phyloP scores from a whole-genome alignment of 257 asterid genomes.

The Catharanthus roseus region DNA sequence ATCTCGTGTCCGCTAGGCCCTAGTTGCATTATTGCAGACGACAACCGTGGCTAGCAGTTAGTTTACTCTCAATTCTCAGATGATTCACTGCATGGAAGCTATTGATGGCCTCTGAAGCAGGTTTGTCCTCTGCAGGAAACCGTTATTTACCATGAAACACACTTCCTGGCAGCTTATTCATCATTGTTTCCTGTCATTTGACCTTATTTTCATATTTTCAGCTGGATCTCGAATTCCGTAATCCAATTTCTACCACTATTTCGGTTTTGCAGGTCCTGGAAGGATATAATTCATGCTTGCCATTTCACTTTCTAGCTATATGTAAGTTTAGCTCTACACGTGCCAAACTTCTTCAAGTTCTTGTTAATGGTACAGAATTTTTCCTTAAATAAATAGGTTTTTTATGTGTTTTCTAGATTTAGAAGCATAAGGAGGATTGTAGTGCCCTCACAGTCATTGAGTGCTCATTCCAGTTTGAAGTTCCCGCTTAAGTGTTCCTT shows the following conservation, averaged over 20 bases:
- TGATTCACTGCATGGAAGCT: neutral
- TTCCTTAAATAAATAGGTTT: too few relatives aligned
- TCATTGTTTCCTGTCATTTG: neutral
- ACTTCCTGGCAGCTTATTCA: too few relatives aligned
- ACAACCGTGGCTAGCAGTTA: neutral
- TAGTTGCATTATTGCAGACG: neutral
- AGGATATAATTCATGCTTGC: constrained; percentile 14
- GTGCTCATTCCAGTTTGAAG: constrained; percentile 26
- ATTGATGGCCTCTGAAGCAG: neutral
- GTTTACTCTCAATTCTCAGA: neutral
- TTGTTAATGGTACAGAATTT: neutral
- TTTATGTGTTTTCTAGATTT: constrained; percentile 9
- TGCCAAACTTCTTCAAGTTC: neutral
- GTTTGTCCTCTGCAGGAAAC: neutral
- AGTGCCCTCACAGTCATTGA: constrained; percentile 22
- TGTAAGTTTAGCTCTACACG: constrained; percentile 13
- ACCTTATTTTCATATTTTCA: neutral
- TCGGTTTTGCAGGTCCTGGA: neutral
- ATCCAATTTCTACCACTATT: neutral
- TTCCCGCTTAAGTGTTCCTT: constrained; percentile 41
- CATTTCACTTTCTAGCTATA: constrained; percentile 14
- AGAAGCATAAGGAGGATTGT: constrained; percentile 31
- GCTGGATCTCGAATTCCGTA: neutral
- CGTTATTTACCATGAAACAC: too few relatives aligned
- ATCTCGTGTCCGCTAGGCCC: neutral